Evolutionary conservation across 2,329 filamentous ascomycete species (phyloP).

Genomic region (Aspergillus fumigatiaffinis): DNA sequence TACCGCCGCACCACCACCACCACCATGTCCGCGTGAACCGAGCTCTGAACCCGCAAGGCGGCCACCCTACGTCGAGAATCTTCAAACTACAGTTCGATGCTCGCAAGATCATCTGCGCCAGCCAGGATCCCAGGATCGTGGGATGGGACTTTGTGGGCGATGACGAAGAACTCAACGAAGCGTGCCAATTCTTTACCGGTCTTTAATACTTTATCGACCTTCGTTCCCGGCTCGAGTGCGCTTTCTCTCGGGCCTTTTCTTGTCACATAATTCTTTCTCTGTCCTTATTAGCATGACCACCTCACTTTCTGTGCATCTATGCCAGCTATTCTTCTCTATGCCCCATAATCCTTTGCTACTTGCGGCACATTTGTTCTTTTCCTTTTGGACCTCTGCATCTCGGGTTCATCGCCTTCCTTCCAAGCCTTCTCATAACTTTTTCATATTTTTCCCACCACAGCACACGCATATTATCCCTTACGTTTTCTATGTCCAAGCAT

Average conservation of each 20-base stretch:
- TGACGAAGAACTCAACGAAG: constrained; percentile 74
- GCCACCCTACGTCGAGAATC: constrained; percentile 57
- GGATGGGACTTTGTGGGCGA: constrained; percentile 97
- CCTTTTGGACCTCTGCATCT: neutral
- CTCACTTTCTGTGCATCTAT: neutral
- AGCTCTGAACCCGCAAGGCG: constrained; percentile 28
- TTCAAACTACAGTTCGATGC: constrained; percentile 98
- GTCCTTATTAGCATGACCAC: neutral
- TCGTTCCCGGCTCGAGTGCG: neutral
- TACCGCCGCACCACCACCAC: neutral
- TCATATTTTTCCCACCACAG: neutral
- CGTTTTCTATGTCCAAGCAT: neutral
- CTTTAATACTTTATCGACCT: constrained; percentile 20
- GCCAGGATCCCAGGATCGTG: constrained; percentile 84
- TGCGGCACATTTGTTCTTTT: neutral
- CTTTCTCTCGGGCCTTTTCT: neutral
- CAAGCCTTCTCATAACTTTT: neutral
- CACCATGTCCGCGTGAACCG: constrained; percentile 5
- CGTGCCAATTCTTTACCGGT: constrained; percentile 68
- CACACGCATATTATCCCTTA: neutral
- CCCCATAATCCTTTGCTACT: neutral
- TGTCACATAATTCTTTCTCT: neutral
- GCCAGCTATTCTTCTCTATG: neutral
- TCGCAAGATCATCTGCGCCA: constrained; percentile 88
- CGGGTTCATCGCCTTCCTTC: neutral